Evolutionary conservation across 768 basidiomycete species (phyloP), one percentile per base, ranked within the genome.

Genomic region (Pulveroboletus sp.): DNA sequence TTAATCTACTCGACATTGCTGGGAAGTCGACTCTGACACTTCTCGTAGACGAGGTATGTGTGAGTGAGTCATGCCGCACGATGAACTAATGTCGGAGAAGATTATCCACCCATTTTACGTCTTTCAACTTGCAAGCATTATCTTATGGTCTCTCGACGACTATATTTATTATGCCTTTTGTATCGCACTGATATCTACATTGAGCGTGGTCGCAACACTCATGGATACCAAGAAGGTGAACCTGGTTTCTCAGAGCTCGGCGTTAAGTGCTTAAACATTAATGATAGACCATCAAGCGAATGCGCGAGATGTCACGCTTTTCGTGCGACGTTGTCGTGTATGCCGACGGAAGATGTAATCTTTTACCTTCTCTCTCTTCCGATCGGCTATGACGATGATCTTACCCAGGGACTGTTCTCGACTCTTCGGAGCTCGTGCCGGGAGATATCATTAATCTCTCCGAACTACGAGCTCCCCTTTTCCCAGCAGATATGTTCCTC

Each of bases 151-250:
- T 2, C 60, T 98, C 46, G 96, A 99, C 57, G 80, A 97, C 65
- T 99, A 98, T 63, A 93, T 86, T 58, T 97, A 97, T 62, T 98
- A 98, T 66, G 95, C 94, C 10, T 95, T 94, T 58, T 96, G 93
- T 59, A 99, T 98, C 58, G 91, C 84, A 27, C 72, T 96, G 37
- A 98, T 99, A 60, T 93, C 90, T 31, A 71, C 85, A 30, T 73
- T 86, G 50, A 95, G 90, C 61, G 87, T 97, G 54, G 65, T 76
- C 1, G 87, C 89, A 2, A 97, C 95, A 0, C 74, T 98, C 11
- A 66, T 98, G 27, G 96, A 98, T 62, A 99, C 96, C 0, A 90
- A 85, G 63, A 87, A 87, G 79, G 92, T 88, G 18, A 54, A 39
- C 71, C 33, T 62, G n/a, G 26, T 14, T 33, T 26, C 8, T 38